These are phyloP conservation scores for Trichoderma arundinaceum DNA, from an alignment of 2,329 filamentous ascomycete species.

Conservation along the genomic window DNA sequence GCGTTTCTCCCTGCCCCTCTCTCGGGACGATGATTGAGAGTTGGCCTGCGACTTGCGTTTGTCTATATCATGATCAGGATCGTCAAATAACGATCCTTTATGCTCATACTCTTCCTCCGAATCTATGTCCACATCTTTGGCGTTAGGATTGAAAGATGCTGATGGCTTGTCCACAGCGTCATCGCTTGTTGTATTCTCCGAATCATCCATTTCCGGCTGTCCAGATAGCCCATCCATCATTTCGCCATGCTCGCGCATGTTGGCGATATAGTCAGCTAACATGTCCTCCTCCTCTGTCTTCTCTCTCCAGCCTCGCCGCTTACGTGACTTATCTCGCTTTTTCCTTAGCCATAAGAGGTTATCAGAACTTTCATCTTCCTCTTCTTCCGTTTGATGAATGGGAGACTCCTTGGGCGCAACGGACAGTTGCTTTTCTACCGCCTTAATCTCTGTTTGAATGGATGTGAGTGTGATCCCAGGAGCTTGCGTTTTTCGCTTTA, in stretches of 20 bases:
- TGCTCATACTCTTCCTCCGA: background rate
- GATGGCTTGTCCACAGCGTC: background rate
- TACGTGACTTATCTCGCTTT: slow-evolving; percentile 32
- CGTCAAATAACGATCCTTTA: background rate
- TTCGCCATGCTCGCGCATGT: slow-evolving; percentile 59
- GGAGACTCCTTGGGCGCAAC: background rate
- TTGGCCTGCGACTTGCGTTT: background rate
- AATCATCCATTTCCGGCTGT: slow-evolving; percentile 47
- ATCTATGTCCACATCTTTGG: background rate
- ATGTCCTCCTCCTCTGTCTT: slow-evolving; percentile 58
- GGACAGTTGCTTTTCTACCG: slow-evolving; percentile 10
- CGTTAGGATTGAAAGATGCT: background rate
- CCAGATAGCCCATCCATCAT: slow-evolving; percentile 68
- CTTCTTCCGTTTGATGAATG: background rate
- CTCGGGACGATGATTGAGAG: background rate
- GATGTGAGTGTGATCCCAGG: slow-evolving; percentile 38
- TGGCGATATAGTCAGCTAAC: slow-evolving; percentile 73
- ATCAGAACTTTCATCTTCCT: background rate
- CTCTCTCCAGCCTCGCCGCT: slow-evolving; percentile 33
- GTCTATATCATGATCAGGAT: background rate
- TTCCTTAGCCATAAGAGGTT: slow-evolving; percentile 32
- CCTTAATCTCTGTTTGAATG: slow-evolving; percentile 9
- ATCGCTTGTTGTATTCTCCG: slow-evolving; percentile 26
- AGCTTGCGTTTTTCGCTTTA: slow-evolving; percentile 34
- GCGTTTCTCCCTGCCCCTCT: background rate